Base-by-base conservation (phyloP, 495 filamentous ascomycete genomes). In the Hypoxylon lienhwacheense region DNA sequence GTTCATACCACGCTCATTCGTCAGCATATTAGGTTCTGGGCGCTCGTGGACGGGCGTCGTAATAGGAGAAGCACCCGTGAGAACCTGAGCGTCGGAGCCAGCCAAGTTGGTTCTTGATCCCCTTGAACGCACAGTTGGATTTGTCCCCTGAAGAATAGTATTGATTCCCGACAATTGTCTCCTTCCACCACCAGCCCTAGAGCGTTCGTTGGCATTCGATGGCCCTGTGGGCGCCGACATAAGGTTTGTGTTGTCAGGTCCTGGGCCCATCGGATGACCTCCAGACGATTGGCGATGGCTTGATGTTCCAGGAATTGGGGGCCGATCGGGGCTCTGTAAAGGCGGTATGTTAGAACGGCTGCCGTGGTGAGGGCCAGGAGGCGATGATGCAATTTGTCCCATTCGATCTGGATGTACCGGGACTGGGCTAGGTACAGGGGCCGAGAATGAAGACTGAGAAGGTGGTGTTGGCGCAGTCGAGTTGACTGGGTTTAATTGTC, bases 371-470 rank as follows among this genome's bases (percentile, higher is more conserved):
- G 55, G 32, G n/a, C 50, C 53, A 31, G 61, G 43, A 39, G 45
- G 20, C 12, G 55, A 55, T 11, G 59, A 51, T 3, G 50, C 54
- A 35, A 73, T 66, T 8, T 73, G 74, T 33, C 63, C 65, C 56
- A 81, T 64, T 20, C 79, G 73, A 63, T 81, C 78, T 1, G 79
- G 77, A 55, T 82, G 78, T 17, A 82, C 69, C 22, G 66, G 60
- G 8, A 61, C 44, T 7, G 61, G 49, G 7, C 59, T 47, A n/a
- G 62, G 47, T 3, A 56, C 41, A 12, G 67, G 49, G 26, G 63
- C 47, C 17, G 64, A 21, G 11, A 59, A 63, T 14, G 66, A 51
- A 5, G 64, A 41, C 4, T 64, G 64, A 12, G 55, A 31, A 19
- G 65, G 50, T 12, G 37, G 46, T 7, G 57, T 32, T 17, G 50